Conservation (phyloP, 179 eudicot genomes). For the Beta macrorhiza region DNA sequence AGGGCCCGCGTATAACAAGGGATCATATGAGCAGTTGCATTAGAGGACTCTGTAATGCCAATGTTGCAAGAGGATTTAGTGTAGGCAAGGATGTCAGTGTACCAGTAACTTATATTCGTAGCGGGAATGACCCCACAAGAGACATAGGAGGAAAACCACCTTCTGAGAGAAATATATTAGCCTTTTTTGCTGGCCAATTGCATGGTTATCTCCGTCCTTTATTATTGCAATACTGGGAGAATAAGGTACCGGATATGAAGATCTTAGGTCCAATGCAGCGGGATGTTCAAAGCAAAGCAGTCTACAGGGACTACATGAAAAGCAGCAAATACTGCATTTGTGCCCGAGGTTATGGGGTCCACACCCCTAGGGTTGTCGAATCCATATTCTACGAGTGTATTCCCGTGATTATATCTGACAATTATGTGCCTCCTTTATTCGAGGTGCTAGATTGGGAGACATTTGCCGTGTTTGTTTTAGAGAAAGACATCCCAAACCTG, state of each 20-base stretch:
- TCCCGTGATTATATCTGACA: constrained; percentile 37
- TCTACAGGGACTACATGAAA: constrained; percentile 37
- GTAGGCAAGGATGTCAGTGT: constrained; percentile 67
- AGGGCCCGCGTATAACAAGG: constrained; percentile 63
- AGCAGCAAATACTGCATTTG: constrained; percentile 40
- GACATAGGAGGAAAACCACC: constrained; percentile 68
- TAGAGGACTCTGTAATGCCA: constrained; percentile 72
- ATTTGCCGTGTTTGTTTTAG: constrained; percentile 32
- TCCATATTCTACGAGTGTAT: constrained; percentile 38
- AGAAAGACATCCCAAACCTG: constrained; percentile 37
- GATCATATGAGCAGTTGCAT: constrained; percentile 47
- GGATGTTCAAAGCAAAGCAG: constrained; percentile 43
- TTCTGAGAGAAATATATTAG: constrained; percentile 48
- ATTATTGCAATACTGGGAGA: constrained; percentile 59
- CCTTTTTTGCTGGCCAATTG: constrained; percentile 74
- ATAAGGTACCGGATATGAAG: constrained; percentile 64
- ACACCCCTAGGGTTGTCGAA: constrained; percentile 39
- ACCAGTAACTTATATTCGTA: constrained; percentile 64
- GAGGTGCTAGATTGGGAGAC: constrained; percentile 38
- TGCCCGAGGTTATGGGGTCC: constrained; percentile 36
- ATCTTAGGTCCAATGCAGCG: constrained; percentile 64
- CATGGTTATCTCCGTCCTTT: constrained; percentile 74
- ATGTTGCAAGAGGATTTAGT: constrained; percentile 58
- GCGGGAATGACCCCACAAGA: constrained; percentile 47
- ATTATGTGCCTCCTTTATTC: constrained; percentile 39